Percentiles rank a stretch among this genome's conserved stretches.
These are phyloP conservation scores for Lasiodiplodia hormozganensis DNA, from an alignment of 2,329 filamentous ascomycete species.

Conservation along the genomic window DNA sequence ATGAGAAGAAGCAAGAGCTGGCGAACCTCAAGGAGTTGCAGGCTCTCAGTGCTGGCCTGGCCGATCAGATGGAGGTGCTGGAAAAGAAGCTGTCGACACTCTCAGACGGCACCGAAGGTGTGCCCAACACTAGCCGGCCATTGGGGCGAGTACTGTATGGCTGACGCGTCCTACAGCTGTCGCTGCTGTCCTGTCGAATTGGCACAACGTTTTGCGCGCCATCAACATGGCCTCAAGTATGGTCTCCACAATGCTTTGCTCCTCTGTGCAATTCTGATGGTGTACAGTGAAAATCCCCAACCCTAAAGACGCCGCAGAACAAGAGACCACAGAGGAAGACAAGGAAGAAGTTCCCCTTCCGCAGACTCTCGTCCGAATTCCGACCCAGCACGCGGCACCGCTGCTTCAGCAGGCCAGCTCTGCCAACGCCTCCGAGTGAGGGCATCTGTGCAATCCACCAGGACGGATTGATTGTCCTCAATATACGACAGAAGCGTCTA, in stretches of 20 bases:
- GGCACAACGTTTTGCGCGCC: conserved; percentile 84
- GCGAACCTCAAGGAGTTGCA: conserved; percentile 79
- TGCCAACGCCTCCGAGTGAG: conserved; percentile 42
- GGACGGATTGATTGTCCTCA: not conserved
- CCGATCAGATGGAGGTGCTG: conserved; percentile 81
- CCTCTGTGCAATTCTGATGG: conserved; percentile 29
- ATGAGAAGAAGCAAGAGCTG: conserved; percentile 85
- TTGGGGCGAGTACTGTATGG: not conserved
- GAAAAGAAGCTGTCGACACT: conserved; percentile 80
- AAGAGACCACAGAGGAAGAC: conserved; percentile 44
- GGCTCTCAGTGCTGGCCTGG: conserved; percentile 78
- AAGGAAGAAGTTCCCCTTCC: conserved; percentile 65
- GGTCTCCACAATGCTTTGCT: conserved; percentile 36
- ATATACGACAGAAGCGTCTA: not conserved
- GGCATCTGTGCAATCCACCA: not conserved
- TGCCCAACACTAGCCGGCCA: not conserved
- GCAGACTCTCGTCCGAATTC: conserved; percentile 83
- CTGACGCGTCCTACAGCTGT: conserved; percentile 60
- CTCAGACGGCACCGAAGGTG: conserved; percentile 72
- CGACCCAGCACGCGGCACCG: conserved; percentile 70
- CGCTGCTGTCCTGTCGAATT: conserved; percentile 83
- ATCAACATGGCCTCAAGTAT: conserved; percentile 87
- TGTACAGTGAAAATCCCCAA: conserved; percentile 71
- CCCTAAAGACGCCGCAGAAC: conserved; percentile 53
- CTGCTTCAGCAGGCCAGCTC: conserved; percentile 44